These are phyloP conservation scores for Xylaria curta DNA, from an alignment of 495 filamentous ascomycete genomes.

Conservation along the genomic window DNA sequence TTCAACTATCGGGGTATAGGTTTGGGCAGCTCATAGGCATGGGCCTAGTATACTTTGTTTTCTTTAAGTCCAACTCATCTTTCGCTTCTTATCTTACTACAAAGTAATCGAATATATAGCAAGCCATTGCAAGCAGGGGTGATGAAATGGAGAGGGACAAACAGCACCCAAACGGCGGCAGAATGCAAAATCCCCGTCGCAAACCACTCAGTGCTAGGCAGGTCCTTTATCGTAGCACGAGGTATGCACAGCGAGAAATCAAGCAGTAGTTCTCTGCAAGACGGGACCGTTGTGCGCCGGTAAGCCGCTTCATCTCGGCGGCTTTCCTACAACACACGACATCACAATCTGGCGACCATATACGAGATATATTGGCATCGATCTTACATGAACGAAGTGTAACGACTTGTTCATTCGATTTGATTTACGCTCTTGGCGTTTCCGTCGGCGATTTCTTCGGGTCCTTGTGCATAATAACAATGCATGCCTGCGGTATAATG, in stretches of 20 bases:
- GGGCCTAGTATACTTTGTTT: too few relatives aligned
- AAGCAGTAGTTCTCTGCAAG: slow-evolving; percentile 18
- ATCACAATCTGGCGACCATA: background rate
- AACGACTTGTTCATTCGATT: background rate
- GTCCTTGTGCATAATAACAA: slow-evolving; percentile 9
- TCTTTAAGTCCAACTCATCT: too few relatives aligned
- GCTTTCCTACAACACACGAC: slow-evolving; percentile 13
- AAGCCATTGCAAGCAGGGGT: background rate
- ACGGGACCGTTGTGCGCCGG: slow-evolving; percentile 12
- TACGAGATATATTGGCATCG: slow-evolving; percentile 17
- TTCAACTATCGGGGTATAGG: too few relatives aligned
- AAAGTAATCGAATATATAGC: background rate
- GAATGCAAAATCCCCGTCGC: slow-evolving; percentile 4
- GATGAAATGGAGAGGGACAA: background rate
- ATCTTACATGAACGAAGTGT: background rate
- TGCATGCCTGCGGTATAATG: background rate
- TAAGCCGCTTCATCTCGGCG: slow-evolving; percentile 19
- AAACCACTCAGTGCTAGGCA: background rate
- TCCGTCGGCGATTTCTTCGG: background rate
- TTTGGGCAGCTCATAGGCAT: too few relatives aligned
- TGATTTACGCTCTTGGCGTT: background rate
- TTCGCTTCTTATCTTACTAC: too few relatives aligned
- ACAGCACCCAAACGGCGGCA: background rate
- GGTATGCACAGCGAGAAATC: slow-evolving; percentile 21
- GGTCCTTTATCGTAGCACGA: slow-evolving; percentile 13